phyloP scores from a whole-genome alignment of 331 rosid species.

The Cydonia oblonga region DNA sequence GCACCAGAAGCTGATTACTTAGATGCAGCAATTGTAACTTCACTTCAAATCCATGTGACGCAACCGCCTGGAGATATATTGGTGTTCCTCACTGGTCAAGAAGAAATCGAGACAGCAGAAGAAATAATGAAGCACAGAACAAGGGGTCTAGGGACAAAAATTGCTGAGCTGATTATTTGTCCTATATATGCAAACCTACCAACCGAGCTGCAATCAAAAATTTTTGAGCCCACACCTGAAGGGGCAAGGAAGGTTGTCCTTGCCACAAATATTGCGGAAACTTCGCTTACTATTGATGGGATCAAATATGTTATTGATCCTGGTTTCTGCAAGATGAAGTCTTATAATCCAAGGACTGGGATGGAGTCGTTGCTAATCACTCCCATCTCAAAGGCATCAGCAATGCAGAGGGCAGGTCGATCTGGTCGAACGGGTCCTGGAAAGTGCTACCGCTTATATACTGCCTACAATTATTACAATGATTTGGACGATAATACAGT shows the following conservation, averaged over 20 bases:
- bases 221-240: slow-evolving; percentile 91
- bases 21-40: slow-evolving; percentile 89
- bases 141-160: slow-evolving; percentile 82
- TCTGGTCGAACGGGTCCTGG: slow-evolving; percentile 98
- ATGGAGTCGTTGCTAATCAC: slow-evolving; percentile 81
- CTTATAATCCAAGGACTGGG: slow-evolving; percentile 92
- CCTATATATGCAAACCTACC: slow-evolving; percentile 97
- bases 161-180: slow-evolving; percentile 85
- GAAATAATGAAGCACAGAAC: slow-evolving; percentile 86
- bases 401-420: slow-evolving; percentile 94
- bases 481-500: slow-evolving; percentile 86
- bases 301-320: slow-evolving; percentile 83
- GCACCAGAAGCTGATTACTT: slow-evolving; percentile 97
- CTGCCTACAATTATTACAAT: slow-evolving; percentile 57
- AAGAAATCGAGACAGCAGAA: slow-evolving; percentile 95
- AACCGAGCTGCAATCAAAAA: slow-evolving; percentile 84
- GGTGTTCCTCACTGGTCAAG: slow-evolving; percentile 93
- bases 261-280: slow-evolving; percentile 97
- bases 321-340: slow-evolving; percentile 69
- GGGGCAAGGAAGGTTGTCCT: slow-evolving; percentile 94
- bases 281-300: slow-evolving; percentile 92
- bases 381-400: slow-evolving; percentile 95
- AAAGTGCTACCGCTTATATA: slow-evolving; percentile 78
- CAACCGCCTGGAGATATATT: slow-evolving; percentile 85
- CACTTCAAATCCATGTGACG: slow-evolving; percentile 89